Percentiles rank a stretch among this genome's conserved stretches.
These are phyloP conservation scores for Pleurotus citrinopileatus DNA, from an alignment of 768 basidiomycete genomes.

Conservation along the genomic window DNA sequence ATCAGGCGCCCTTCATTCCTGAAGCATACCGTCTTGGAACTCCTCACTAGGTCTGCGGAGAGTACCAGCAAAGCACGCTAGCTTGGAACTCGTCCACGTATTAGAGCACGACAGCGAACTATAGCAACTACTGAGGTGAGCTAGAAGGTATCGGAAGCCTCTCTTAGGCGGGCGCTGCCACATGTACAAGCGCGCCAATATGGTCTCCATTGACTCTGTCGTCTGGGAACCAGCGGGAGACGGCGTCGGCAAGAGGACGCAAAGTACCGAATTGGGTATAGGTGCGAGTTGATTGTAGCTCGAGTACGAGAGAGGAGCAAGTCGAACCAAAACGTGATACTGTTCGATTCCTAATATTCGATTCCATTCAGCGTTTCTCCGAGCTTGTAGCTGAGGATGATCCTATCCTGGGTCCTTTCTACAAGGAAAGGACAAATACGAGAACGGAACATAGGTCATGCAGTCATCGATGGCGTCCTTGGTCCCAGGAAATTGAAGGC, in stretches of 20 bases:
- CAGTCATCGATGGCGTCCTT: too few species aligned
- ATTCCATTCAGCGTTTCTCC: not conserved
- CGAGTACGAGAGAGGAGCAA: not conserved
- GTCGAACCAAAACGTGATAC: conserved; percentile 1
- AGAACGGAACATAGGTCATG: not conserved
- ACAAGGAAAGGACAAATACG: not conserved
- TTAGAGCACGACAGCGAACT: conserved; percentile 5
- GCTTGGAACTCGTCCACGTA: not conserved
- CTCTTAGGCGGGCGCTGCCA: not conserved
- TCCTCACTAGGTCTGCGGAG: too few species aligned
- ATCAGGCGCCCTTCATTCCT: not conserved
- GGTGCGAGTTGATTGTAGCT: not conserved
- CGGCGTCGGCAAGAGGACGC: not conserved
- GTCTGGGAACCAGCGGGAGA: conserved; percentile 1
- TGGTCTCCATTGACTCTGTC: conserved; percentile 7
- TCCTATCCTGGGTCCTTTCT: not conserved
- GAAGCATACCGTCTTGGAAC: too few species aligned
- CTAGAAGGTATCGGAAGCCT: conserved; percentile 6
- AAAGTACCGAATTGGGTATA: conserved; percentile 4
- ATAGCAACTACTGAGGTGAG: conserved; percentile 8
- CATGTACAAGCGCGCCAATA: not conserved
- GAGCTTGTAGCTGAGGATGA: conserved; percentile 4
- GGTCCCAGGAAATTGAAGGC: too few species aligned
- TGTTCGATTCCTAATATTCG: not conserved
- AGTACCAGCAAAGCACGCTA: not conserved